Evolutionary conservation across 2,329 filamentous ascomycete species (phyloP).

Genomic region (Rhinocladiella mackenziei): DNA sequence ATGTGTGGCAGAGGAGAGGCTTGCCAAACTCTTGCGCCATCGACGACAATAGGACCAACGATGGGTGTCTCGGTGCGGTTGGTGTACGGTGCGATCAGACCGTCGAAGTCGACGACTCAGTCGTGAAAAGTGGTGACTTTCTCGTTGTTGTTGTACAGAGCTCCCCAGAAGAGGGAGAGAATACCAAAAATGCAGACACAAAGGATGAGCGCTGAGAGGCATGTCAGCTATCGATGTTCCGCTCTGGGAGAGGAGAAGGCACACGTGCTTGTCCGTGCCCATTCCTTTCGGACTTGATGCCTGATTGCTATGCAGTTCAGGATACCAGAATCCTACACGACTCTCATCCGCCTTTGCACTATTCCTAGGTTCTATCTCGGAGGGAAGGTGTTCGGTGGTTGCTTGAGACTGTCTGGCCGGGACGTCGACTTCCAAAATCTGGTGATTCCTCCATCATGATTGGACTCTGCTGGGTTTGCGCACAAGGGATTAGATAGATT

Average conservation of each 20-base stretch:
- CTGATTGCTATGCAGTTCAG: conserved; percentile 1
- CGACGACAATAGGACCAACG: conserved; percentile 51
- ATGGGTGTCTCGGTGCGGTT: conserved; percentile 43
- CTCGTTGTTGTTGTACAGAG: conserved; percentile 50
- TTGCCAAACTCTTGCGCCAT: conserved; percentile 40
- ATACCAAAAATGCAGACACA: conserved; percentile 54
- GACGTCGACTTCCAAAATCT: neutral
- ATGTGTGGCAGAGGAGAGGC: conserved; percentile 39
- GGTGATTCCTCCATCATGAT: neutral
- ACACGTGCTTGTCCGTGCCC: conserved; percentile 4
- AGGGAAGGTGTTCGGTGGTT: neutral
- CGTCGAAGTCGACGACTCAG: conserved; percentile 62
- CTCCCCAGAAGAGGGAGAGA: conserved; percentile 60
- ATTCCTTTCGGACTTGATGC: conserved; percentile 1
- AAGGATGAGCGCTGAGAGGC: conserved; percentile 50
- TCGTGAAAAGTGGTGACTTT: conserved; percentile 51
- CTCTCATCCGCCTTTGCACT: conserved; percentile 1
- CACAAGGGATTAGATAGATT: too few relatives aligned
- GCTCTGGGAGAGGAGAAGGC: neutral
- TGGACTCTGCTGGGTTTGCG: too few relatives aligned
- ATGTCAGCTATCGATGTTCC: too few relatives aligned
- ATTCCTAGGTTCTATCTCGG: neutral
- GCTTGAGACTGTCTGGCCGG: conserved; percentile 3
- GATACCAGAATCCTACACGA: conserved; percentile 8
- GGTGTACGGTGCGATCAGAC: conserved; percentile 50